phyloP scores from a whole-genome alignment of 1,139 yeast genomes.

The Scheffersomyces quercinus region DNA sequence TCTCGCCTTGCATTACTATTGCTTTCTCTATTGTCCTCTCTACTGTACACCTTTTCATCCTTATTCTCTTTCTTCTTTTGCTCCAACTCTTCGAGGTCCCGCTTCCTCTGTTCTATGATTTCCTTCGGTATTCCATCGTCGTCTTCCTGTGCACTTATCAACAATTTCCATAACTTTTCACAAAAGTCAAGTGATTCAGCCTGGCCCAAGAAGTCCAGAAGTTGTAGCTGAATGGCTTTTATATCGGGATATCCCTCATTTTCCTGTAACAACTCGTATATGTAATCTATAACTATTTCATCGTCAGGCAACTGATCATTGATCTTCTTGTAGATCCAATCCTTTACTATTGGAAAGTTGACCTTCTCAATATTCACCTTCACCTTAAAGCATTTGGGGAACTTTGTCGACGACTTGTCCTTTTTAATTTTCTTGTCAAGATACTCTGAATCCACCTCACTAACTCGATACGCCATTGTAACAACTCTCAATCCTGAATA shows the following conservation, averaged over 20 bases:
- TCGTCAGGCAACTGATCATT: constrained; percentile 44
- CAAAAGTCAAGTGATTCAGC: constrained; percentile 37
- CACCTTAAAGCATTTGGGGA: constrained; percentile 17
- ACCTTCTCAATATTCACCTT: constrained; percentile 35
- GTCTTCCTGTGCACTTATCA: constrained; percentile 42
- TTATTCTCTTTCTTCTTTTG: neutral
- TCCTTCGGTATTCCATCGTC: constrained; percentile 40
- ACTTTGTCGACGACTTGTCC: constrained; percentile 11
- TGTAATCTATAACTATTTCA: constrained; percentile 45
- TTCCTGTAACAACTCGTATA: constrained; percentile 32
- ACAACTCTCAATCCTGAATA: neutral
- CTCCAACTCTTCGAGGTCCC: constrained; percentile 8
- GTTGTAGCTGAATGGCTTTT: constrained; percentile 34
- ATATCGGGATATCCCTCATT: constrained; percentile 31
- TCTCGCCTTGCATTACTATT: neutral
- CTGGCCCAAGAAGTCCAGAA: constrained; percentile 41
- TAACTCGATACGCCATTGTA: constrained; percentile 19
- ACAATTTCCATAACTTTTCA: constrained; percentile 38
- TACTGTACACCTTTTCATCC: neutral
- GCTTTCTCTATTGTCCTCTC: neutral
- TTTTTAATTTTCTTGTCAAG: constrained; percentile 8
- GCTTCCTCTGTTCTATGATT: constrained; percentile 21
- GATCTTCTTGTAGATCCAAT: constrained; percentile 35
- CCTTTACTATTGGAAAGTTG: constrained; percentile 30
- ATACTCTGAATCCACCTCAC: constrained; percentile 16